phyloP scores from a whole-genome alignment of 352 stramenopile species.

The Phytophthora idaei region DNA sequence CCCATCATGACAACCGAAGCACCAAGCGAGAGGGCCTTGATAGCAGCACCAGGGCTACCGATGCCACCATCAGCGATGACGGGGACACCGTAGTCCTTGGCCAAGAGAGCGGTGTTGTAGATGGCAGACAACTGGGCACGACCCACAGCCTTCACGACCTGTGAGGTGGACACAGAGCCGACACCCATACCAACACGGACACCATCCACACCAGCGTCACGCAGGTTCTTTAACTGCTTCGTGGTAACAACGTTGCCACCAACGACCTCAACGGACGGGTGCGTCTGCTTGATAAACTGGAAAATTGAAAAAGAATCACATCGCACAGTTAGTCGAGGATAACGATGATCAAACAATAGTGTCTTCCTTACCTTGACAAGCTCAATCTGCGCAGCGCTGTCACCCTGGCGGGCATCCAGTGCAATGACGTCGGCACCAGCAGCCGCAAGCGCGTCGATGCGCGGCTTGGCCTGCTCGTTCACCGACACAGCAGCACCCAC shows the following conservation, averaged over 20 bases:
- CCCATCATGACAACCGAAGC: constrained; percentile 99
- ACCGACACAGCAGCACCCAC: constrained; percentile 97
- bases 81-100: constrained; percentile 94
- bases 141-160: constrained; percentile 98
- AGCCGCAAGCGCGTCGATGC: constrained; percentile 85
- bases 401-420: constrained; percentile 98
- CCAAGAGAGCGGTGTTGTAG: constrained; percentile 96
- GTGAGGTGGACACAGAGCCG: constrained; percentile 98
- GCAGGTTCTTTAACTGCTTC: constrained; percentile 95
- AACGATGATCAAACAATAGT: neutral
- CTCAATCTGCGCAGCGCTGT: constrained; percentile 89
- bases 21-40: constrained; percentile 96
- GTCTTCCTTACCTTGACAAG: constrained; percentile 50
- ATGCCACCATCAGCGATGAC: constrained; percentile 99
- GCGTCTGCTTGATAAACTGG: constrained; percentile 92
- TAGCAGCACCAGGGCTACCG: constrained; percentile 95
- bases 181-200: constrained; percentile 99
- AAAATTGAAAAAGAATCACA: neutral
- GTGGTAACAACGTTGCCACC: constrained; percentile 98
- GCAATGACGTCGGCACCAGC: constrained; percentile 98
- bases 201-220: constrained; percentile 97
- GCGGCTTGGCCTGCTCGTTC: constrained; percentile 90
- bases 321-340: constrained; percentile 4
- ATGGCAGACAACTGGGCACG: constrained; percentile 98
- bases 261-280: constrained; percentile 94